Conservation (phyloP, 306 rosid genomes). For the Malus sieversii region DNA sequence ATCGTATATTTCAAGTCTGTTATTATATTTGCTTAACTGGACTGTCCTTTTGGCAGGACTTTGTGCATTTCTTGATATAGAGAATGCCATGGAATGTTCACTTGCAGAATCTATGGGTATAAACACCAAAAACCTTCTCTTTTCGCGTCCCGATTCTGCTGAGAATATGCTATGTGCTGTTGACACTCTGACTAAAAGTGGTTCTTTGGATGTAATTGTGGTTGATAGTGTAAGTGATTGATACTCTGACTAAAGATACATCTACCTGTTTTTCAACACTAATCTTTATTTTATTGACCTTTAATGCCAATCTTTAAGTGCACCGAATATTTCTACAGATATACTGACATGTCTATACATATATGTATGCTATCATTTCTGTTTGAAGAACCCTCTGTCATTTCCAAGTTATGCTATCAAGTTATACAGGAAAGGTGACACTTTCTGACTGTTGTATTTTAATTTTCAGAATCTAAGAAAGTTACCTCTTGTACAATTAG, state of each 20-base stretch:
- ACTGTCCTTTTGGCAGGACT: constrained; percentile 46
- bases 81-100: constrained; percentile 68
- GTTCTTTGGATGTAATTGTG: constrained; percentile 79
- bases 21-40: background rate
- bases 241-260: background rate
- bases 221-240: constrained; percentile 73
- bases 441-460: background rate
- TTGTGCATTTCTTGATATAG: constrained; percentile 89
- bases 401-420: background rate
- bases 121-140: constrained; percentile 61
- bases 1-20: background rate
- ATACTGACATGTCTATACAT: background rate
- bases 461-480: background rate
- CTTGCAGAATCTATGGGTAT: constrained; percentile 82
- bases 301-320: background rate
- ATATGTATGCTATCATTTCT: background rate
- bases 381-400: background rate
- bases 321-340: background rate
- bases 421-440: background rate
- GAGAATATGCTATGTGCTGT: constrained; percentile 74
- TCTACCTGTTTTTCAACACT: background rate
- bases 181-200: constrained; percentile 70
- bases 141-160: constrained; percentile 63
- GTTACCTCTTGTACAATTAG: background rate
- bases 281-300: background rate